Base-by-base conservation (phyloP, 2,329 filamentous ascomycete species). In the Xylaria sp. region DNA sequence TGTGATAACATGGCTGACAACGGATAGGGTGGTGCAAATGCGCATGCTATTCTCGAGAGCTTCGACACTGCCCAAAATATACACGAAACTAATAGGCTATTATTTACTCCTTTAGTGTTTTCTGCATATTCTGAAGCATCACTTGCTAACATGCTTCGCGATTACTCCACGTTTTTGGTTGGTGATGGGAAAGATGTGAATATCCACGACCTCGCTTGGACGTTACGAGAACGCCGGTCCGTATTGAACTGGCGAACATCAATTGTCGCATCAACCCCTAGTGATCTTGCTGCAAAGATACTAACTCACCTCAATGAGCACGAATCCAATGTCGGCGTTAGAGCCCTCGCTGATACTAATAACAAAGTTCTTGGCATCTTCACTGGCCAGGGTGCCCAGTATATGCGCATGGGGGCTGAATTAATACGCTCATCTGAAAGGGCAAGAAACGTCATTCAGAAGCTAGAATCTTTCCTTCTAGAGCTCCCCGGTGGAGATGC, bases 151-250 rank as follows among this genome's bases (percentile, higher is more conserved):
- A 20, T 48, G 46, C 62, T 56, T 5, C 33, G 52, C 39, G 7
- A 43, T 36, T 64, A 46, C 41, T n/a, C 41, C 10, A 84, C 46
- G 84, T 1, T 79, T 76, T 23, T 60, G 18, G 28, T 3, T 49
- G 25, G 3, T 8, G n/a, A 48, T 60, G 28, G 12, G 5, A 23
- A 23, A 15, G 39, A 23, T 4, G 9, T 28, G 2, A 36, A 60
- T 15, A 23, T 25, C 5, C 25, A 33, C 9, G 31, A 49, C 20
- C 46, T 49, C 8, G 46, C 46, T 8, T 49, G 46, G 46, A 49
- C 46, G 12, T 23, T 49, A 25, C 46, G 20, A 10, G 5, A 25
- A 23, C 46, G 46, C 46, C 46, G 46, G 20, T 49, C 46, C 25
- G 20, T 49, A 3, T 49, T 49, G 2, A 6, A 9, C 25, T 49